These are phyloP conservation scores for Triticum dicoccoides DNA, from an alignment of 176 grass and related monocot genomes.

Conservation along the genomic window DNA sequence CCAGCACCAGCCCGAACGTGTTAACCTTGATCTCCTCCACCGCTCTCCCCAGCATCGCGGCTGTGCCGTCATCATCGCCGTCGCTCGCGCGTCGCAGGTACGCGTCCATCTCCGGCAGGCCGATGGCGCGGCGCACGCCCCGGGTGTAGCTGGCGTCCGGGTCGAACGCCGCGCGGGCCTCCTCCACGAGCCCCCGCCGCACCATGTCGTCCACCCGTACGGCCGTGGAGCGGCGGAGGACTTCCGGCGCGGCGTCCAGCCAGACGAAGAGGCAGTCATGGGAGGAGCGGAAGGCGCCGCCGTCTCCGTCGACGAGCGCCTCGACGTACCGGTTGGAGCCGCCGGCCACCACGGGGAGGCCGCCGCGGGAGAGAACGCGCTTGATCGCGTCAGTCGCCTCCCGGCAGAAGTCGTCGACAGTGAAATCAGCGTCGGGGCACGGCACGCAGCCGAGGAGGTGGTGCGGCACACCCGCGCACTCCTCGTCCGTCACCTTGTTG, in stretches of 20 bases:
- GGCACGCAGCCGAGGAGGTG: constrained; percentile 26
- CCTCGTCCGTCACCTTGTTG: constrained; percentile 44
- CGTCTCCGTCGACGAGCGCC: constrained; percentile 8
- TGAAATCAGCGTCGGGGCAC: constrained; percentile 46
- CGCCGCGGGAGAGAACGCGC: constrained; percentile 13
- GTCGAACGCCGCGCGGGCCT: constrained; percentile 48
- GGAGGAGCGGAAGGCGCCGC: not conserved
- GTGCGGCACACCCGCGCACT: constrained; percentile 40
- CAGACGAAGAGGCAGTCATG: constrained; percentile 36
- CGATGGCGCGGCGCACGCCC: constrained; percentile 60
- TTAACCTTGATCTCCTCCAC: constrained; percentile 64
- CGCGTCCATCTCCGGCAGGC: constrained; percentile 62
- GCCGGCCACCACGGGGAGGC: constrained; percentile 62
- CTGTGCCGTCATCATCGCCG: not conserved
- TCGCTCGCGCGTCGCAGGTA: constrained; percentile 30
- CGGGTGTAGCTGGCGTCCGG: constrained; percentile 29
- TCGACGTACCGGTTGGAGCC: constrained; percentile 50
- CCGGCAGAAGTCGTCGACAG: constrained; percentile 44
- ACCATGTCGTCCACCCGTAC: constrained; percentile 67
- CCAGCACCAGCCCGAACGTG: constrained; percentile 47
- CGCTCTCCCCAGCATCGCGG: constrained; percentile 22
- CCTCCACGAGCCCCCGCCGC: constrained; percentile 46
- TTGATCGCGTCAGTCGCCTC: constrained; percentile 27
- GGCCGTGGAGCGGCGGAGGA: constrained; percentile 38
- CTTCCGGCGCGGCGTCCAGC: constrained; percentile 43